Evolutionary conservation across 2,329 filamentous ascomycete species (phyloP), one percentile per base, ranked within the genome.

Genomic region (Alternaria triticina): DNA sequence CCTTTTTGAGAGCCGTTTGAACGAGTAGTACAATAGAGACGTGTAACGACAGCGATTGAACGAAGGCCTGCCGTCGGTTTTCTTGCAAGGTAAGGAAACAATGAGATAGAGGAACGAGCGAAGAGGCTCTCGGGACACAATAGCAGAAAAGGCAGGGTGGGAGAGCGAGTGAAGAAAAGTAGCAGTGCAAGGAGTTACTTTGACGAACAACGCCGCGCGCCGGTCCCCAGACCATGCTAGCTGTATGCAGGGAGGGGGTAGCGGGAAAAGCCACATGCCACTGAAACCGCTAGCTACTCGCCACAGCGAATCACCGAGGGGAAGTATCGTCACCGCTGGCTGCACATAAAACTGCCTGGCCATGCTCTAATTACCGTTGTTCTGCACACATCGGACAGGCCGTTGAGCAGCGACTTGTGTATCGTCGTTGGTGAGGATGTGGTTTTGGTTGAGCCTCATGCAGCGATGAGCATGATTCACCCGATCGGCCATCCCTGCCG

Each of bases 21-120:
- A 64, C 65, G 40, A 57, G 57, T 66, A 56, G 60, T 69, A 68
- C 65, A 59, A 62, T 65, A 61, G 59, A 65, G 59, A 58, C 28
- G 47, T 54, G 68, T 61, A 71, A 64, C 49, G 70, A 73, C 66
- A 69, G 74, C 67, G 59, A 73, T 70, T 70, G 70, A 72, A 72
- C 73, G 69, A 71, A 70, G 73, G 72, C 74, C 74, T 67, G 75
- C 75, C 72, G 74, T 72, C 64, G 61, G 25, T 54, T 65, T 63
- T 68, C 61, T 61, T 54, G 60, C 22, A 27, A 61, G 52, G 36
- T 20, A 65, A 70, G 56, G 58, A 67, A 68, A 71, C 47, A 68
- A 65, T 25, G 64, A 70, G 55, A 62, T n/a, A 59, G 23, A 54
- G 46, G 63, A 71, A 66, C 54, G 72, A 74, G 66, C 54, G 66